Evolutionary conservation across 2,329 filamentous ascomycete genomes (phyloP).

Genomic region (Arthrobotrys iridis): DNA sequence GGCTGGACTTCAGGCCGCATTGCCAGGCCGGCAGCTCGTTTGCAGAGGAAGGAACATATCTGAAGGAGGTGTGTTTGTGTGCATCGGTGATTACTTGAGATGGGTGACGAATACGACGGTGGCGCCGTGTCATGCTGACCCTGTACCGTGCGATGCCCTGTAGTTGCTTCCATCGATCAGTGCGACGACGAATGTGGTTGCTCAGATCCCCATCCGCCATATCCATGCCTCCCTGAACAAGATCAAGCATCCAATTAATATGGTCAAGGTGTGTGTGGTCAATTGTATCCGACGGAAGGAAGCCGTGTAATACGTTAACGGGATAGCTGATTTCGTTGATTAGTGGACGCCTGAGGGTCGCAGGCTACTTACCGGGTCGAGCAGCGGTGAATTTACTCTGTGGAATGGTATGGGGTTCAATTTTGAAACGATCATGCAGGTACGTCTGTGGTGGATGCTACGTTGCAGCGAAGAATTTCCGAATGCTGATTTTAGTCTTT

Average conservation of each 20-base stretch:
- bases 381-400: constrained; percentile 95
- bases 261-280: constrained; percentile 70
- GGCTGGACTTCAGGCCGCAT: constrained; percentile 77
- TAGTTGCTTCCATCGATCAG: constrained; percentile 84
- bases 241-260: constrained; percentile 95
- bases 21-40: constrained; percentile 66
- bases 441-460: constrained; percentile 58
- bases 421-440: constrained; percentile 98
- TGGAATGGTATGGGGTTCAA: constrained; percentile 99
- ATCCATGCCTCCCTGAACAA: constrained; percentile 99
- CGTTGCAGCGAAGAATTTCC: background rate
- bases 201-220: constrained; percentile 88
- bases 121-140: constrained; percentile 29
- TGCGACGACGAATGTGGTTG: constrained; percentile 79
- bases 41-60: constrained; percentile 47
- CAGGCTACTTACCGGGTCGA: constrained; percentile 88
- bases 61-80: constrained; percentile 44
- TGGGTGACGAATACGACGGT: constrained; percentile 40
- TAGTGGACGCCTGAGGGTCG: constrained; percentile 97
- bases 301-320: background rate
- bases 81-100: background rate
- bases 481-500: background rate
- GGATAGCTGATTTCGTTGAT: constrained; percentile 15
- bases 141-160: background rate
- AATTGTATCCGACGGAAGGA: background rate